Conservation (phyloP, 202 grass and related monocot genomes). For the Musa balbisiana region DNA sequence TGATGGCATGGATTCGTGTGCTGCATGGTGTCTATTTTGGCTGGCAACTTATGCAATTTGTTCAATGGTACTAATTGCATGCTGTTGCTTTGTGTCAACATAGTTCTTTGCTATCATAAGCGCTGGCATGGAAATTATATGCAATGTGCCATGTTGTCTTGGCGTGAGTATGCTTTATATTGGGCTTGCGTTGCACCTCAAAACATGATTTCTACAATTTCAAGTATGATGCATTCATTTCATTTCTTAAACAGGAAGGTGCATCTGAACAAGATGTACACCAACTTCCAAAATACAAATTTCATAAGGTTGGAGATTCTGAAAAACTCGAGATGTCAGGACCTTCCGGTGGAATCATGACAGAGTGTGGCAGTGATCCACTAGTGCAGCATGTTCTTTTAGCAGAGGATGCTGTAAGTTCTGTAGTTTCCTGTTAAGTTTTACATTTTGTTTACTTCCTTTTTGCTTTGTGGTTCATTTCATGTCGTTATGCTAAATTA, state of each 20-base stretch:
- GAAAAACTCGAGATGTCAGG: slow-evolving; percentile 7
- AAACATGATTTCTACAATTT: background rate
- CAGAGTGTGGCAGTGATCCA: slow-evolving; percentile 45
- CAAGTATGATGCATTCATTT: background rate
- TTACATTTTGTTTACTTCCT: background rate
- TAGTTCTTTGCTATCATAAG: background rate
- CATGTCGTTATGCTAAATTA: no score
- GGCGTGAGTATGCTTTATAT: background rate
- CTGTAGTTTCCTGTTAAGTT: background rate
- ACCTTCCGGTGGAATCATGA: slow-evolving; percentile 60
- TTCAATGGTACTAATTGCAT: background rate
- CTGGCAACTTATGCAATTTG: background rate
- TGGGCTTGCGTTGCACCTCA: background rate
- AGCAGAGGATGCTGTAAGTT: slow-evolving; percentile 56
- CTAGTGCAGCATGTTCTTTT: slow-evolving; percentile 50
- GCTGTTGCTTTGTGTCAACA: background rate
- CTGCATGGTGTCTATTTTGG: background rate
- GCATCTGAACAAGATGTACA: slow-evolving; percentile 11
- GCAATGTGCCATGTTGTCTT: background rate
- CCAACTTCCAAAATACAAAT: slow-evolving; percentile 4
- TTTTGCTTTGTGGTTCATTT: background rate
- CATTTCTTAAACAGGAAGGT: slow-evolving; percentile 5
- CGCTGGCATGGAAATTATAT: background rate
- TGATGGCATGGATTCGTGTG: background rate
- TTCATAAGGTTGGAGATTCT: background rate